phyloP scores from a whole-genome alignment of 257 asterid genomes.

The Solanum gandarillasii region DNA sequence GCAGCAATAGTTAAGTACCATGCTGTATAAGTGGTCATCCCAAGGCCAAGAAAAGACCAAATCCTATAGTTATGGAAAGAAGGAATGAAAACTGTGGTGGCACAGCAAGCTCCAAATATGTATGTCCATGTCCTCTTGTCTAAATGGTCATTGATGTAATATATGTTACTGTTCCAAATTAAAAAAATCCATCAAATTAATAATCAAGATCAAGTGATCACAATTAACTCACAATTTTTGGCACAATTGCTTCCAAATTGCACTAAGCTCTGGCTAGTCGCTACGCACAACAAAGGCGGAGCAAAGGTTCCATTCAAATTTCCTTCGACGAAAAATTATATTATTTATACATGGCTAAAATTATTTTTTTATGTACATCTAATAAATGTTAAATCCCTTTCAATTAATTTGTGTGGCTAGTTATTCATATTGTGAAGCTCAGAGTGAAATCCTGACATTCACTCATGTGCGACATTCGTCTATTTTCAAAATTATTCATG shows the following conservation, averaged over 20 bases:
- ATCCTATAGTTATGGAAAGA: constrained; percentile 90
- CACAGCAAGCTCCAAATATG: constrained; percentile 98
- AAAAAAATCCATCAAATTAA: background rate
- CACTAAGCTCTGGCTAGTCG: background rate
- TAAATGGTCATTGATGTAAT: constrained; percentile 77
- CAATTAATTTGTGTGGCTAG: too few relatives aligned
- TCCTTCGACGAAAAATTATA: too few relatives aligned
- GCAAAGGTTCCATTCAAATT: background rate
- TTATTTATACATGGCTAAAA: too few relatives aligned
- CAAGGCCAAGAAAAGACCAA: constrained; percentile 96
- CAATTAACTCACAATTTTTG: background rate
- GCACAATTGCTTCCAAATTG: background rate
- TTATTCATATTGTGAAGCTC: background rate
- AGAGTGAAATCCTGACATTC: background rate
- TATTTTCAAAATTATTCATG: too few relatives aligned
- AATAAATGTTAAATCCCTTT: background rate
- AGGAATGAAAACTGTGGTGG: constrained; percentile 90
- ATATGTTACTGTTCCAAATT: constrained; percentile 50
- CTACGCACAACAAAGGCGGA: background rate
- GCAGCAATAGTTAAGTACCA: constrained; percentile 85
- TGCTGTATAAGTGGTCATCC: constrained; percentile 96
- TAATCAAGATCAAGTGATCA: background rate
- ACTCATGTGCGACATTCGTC: background rate
- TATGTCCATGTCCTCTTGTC: constrained; percentile 99
- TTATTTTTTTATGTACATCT: too few relatives aligned